phyloP scores from a whole-genome alignment of 305 asterid species.

The Solanum aculeatissimum region DNA sequence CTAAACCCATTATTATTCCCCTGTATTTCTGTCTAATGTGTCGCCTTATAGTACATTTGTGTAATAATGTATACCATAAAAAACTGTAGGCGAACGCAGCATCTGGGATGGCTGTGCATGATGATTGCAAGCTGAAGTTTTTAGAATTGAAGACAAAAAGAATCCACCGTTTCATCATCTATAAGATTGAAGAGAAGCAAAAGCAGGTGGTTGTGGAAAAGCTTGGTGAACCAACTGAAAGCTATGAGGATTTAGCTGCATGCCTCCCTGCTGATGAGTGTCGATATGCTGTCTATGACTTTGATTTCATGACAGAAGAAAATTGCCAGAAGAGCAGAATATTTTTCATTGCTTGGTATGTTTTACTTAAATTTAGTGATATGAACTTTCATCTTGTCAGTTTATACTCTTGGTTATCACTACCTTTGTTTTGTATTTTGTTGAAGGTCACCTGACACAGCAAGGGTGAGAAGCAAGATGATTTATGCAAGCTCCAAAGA shows the following conservation, averaged over 20 bases:
- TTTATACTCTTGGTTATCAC: not conserved
- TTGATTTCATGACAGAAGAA: conserved; percentile 26
- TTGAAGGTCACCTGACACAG: conserved; percentile 27
- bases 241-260: conserved; percentile 21
- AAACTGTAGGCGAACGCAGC: conserved; percentile 24
- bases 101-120: conserved; percentile 28
- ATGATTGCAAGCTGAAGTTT: conserved; percentile 31
- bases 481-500: conserved; percentile 30
- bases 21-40: not conserved
- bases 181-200: conserved; percentile 24
- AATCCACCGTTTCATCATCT: conserved; percentile 21
- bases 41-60: not conserved
- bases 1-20: not conserved
- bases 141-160: conserved; percentile 26
- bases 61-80: not conserved
- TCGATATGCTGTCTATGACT: conserved; percentile 30
- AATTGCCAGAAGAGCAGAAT: conserved; percentile 27
- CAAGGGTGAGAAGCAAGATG: conserved; percentile 34
- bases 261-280: conserved; percentile 31
- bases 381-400: not conserved
- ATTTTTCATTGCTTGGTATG: conserved; percentile 28
- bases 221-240: conserved; percentile 17
- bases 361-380: not conserved
- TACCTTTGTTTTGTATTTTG: not conserved
- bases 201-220: conserved; percentile 28